Conservation (phyloP, 306 rosid genomes). For the Cicer judaicum region DNA sequence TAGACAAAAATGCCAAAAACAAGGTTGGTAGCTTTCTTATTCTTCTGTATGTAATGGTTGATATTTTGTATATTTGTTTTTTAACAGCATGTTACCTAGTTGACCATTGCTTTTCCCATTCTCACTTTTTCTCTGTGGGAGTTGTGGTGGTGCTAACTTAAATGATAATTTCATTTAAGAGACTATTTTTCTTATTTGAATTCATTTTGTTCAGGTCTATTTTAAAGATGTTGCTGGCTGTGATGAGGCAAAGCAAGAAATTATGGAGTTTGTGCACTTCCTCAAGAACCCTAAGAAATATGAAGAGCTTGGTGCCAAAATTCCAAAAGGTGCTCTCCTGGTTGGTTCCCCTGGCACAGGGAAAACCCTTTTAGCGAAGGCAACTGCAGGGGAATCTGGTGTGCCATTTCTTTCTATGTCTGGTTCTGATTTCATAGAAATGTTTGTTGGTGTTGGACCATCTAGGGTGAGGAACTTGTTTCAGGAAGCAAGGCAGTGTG, state of each 20-base stretch:
- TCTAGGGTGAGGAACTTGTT: constrained; percentile 96
- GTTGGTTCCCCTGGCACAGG: constrained; percentile 99
- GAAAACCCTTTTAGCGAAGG: constrained; percentile 96
- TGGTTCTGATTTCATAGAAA: constrained; percentile 96
- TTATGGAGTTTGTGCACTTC: constrained; percentile 98
- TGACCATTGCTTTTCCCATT: background rate
- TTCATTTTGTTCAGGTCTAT: constrained; percentile 58
- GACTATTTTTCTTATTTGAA: background rate
- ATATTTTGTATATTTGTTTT: constrained; percentile 31
- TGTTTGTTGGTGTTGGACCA: constrained; percentile 98
- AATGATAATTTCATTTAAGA: constrained; percentile 15
- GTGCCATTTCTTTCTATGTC: constrained; percentile 94
- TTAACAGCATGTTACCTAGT: constrained; percentile 3
- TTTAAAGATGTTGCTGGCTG: constrained; percentile 98
- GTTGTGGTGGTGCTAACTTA: background rate
- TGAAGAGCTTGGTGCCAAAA: constrained; percentile 94
- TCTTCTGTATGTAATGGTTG: background rate
- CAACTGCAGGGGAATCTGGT: constrained; percentile 97
- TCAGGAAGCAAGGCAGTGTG: constrained; percentile 93
- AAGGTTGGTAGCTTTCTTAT: constrained; percentile 58
- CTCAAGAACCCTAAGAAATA: constrained; percentile 91
- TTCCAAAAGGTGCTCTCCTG: constrained; percentile 95
- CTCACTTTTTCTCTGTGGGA: constrained; percentile 25
- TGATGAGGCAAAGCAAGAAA: constrained; percentile 95
- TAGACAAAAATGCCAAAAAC: constrained; percentile 89